Evolutionary conservation across 2,329 filamentous ascomycete genomes (phyloP).

Genomic region (Thermoascus crustaceus): DNA sequence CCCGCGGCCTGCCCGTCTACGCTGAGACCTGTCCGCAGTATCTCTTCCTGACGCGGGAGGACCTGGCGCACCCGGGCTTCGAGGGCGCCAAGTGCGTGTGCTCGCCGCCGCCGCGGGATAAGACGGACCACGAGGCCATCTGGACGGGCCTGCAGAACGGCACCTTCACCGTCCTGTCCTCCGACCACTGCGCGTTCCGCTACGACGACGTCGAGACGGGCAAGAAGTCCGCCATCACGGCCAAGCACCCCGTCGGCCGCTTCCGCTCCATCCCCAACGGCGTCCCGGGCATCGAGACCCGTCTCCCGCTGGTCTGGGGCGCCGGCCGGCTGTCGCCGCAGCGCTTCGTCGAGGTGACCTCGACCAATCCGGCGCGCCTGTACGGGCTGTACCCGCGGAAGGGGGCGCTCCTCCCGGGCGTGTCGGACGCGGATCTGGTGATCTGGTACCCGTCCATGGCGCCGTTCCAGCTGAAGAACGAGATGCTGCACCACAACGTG

Average conservation of each 20-base stretch:
- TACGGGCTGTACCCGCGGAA: constrained; percentile 35
- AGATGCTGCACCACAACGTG: constrained; percentile 26
- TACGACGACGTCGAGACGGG: constrained; percentile 42
- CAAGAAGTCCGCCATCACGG: constrained; percentile 43
- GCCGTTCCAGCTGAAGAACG: constrained; percentile 26
- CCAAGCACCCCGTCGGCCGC: constrained; percentile 36
- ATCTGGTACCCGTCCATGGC: constrained; percentile 32
- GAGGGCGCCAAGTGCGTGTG: constrained; percentile 49
- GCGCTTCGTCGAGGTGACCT: constrained; percentile 39
- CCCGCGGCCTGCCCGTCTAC: constrained; percentile 44
- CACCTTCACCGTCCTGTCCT: constrained; percentile 48
- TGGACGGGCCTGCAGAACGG: constrained; percentile 46
- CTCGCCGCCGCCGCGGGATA: constrained; percentile 43
- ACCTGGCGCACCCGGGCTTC: constrained; percentile 34
- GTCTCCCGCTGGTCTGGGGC: constrained; percentile 38
- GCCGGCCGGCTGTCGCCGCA: constrained; percentile 24
- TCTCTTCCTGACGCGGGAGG: constrained; percentile 44
- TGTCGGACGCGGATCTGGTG: constrained; percentile 35
- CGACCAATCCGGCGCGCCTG: constrained; percentile 37
- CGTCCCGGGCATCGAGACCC: constrained; percentile 50
- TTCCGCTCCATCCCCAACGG: constrained; percentile 55
- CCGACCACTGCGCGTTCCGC: constrained; percentile 39
- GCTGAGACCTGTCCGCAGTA: constrained; percentile 55
- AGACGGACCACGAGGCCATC: constrained; percentile 42
- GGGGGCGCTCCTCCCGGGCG: constrained; percentile 34